Base-by-base conservation (phyloP, 2,329 filamentous ascomycete genomes). In the Colletotrichum brevisporum region DNA sequence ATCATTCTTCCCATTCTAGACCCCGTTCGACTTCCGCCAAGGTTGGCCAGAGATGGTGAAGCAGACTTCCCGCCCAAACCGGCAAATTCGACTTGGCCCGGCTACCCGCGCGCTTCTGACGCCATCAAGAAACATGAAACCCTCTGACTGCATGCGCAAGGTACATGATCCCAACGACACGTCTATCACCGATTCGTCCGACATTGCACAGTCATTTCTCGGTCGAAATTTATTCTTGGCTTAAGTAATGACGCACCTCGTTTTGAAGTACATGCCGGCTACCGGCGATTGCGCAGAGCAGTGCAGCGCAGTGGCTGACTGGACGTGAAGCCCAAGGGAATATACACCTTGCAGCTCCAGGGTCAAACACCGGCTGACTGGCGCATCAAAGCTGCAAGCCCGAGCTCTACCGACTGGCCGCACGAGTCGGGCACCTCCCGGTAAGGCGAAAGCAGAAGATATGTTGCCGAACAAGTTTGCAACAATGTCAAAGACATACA, bases 111-210 rank as follows among this genome's bases (percentile, higher is more conserved):
- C 66, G 66, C 55, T 48, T 27, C 31, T 48, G 50, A 66, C 66
- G 66, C 66, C 54, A 66, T 69, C 26, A 64, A 47, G 39, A 60
- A 36, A 69, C 50, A 39, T 69, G 62, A 69, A 69, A 69, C 66
- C 41, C 36, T 61, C 43, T 52, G 60, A 60, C 66, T 69, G 66
- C 62, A 60, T 26, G 43, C 60, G 62, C 61, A 54, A 15, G 54
- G 41, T 41, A 51, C 54, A 41, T 26, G 48, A 18, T 27, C 41
- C 24, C 41, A 21, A n/a, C 45, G 15, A 59, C 15, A 2, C 50
- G 41, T 16, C 27, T 57, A 27, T 18, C 60, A 9, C 12, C 47
- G 16, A 65, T 54, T 59, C 52, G 59, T 64, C 62, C 39, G 61
- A 60, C 54, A 16, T 66, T 56, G 55, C 36, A 55, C 62, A 61